Evolutionary conservation across 139 green algal species (phyloP).

Genomic region (Closterium sp.): DNA sequence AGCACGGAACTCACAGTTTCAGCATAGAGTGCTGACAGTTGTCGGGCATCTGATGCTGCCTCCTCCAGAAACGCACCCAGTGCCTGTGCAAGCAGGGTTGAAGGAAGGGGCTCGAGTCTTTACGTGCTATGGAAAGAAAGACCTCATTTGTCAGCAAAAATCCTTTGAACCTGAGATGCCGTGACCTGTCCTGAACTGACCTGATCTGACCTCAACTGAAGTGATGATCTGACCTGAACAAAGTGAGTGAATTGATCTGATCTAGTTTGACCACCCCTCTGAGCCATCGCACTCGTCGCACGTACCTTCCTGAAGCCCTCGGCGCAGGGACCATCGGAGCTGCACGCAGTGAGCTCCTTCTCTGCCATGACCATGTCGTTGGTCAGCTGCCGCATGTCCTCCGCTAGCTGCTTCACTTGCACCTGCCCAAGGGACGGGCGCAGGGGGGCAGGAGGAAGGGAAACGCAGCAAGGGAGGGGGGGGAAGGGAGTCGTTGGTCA

Average conservation of each 20-base stretch:
- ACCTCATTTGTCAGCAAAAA: too few species aligned
- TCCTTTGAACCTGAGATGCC: too few species aligned
- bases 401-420: slow-evolving; percentile 45
- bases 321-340: slow-evolving; percentile 25
- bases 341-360: slow-evolving; percentile 24
- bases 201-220: too few species aligned
- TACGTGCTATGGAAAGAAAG: too few species aligned
- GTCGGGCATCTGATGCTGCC: slow-evolving; percentile 10
- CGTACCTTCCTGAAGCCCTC: slow-evolving; percentile 36
- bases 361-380: slow-evolving; percentile 49
- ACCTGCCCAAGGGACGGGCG: slow-evolving; percentile 1
- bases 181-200: too few species aligned
- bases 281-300: not conserved
- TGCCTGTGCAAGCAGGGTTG: not conserved
- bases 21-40: slow-evolving; percentile 29
- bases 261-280: not conserved
- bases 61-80: slow-evolving; percentile 35
- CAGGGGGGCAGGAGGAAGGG: too few species aligned
- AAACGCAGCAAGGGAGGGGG: too few species aligned
- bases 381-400: slow-evolving; percentile 42
- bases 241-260: too few species aligned
- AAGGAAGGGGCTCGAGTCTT: not conserved
- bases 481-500: not conserved
- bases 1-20: not conserved
- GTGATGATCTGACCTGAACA: too few species aligned